These are phyloP conservation scores for Candida manassasensis DNA, from an alignment of 805 yeast species.

Conservation along the genomic window DNA sequence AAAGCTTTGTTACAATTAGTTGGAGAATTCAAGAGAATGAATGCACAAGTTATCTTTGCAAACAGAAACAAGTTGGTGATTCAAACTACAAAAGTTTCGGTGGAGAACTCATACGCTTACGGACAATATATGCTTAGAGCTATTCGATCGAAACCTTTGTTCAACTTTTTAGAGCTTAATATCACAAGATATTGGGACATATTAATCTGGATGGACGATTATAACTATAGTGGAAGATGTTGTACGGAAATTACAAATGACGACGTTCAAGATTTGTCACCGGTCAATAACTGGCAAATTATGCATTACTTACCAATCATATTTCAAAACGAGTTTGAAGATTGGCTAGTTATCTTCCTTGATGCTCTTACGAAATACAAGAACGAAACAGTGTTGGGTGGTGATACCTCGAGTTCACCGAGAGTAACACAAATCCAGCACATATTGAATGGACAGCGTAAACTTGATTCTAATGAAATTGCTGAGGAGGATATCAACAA, in stretches of 20 bases:
- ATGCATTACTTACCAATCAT: slow-evolving; percentile 67
- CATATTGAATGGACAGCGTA: slow-evolving; percentile 40
- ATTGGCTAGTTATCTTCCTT: slow-evolving; percentile 76
- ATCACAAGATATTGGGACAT: slow-evolving; percentile 85
- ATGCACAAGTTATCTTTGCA: slow-evolving; percentile 77
- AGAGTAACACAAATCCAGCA: slow-evolving; percentile 67
- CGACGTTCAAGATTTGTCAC: slow-evolving; percentile 41
- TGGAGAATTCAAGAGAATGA: slow-evolving; percentile 73
- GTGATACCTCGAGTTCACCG: slow-evolving; percentile 43
- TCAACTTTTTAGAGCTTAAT: slow-evolving; percentile 71
- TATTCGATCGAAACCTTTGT: slow-evolving; percentile 73
- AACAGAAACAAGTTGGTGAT: slow-evolving; percentile 69
- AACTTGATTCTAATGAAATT: slow-evolving; percentile 27
- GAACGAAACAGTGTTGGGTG: slow-evolving; percentile 33
- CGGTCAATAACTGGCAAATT: slow-evolving; percentile 74
- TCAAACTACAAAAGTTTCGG: slow-evolving; percentile 69
- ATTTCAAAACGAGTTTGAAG: slow-evolving; percentile 78
- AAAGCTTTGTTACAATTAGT: slow-evolving; percentile 77
- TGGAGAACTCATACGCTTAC: slow-evolving; percentile 86
- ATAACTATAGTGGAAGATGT: slow-evolving; percentile 75
- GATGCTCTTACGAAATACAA: slow-evolving; percentile 63
- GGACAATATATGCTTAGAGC: slow-evolving; percentile 80
- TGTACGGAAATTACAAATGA: slow-evolving; percentile 43
- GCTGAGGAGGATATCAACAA: slow-evolving; percentile 29
- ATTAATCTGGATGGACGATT: slow-evolving; percentile 92